These are phyloP conservation scores for Bipolaris oryzae DNA, from an alignment of 2,329 filamentous ascomycete species.

Conservation along the genomic window DNA sequence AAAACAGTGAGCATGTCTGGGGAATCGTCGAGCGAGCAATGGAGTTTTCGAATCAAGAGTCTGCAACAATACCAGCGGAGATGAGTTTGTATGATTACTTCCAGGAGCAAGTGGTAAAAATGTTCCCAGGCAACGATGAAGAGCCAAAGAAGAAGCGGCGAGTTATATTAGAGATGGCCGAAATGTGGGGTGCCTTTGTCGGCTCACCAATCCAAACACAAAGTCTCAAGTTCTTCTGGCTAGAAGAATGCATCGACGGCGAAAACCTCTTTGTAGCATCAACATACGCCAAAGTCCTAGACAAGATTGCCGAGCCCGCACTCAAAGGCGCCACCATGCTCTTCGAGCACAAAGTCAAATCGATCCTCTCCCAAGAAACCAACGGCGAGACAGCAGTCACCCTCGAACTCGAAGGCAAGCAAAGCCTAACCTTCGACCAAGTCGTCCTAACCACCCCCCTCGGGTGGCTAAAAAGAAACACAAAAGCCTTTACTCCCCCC, in stretches of 20 bases:
- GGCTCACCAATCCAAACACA: slow-evolving; percentile 68
- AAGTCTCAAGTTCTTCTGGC: slow-evolving; percentile 77
- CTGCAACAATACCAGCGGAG: slow-evolving; percentile 57
- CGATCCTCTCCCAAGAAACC: slow-evolving; percentile 42
- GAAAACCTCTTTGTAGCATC: slow-evolving; percentile 68
- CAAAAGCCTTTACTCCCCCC: slow-evolving; percentile 62
- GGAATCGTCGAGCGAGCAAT: slow-evolving; percentile 71
- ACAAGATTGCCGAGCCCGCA: slow-evolving; percentile 64
- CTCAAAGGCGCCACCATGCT: slow-evolving; percentile 61
- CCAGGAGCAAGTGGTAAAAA: slow-evolving; percentile 54
- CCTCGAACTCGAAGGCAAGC: slow-evolving; percentile 56
- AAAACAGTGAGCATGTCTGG: slow-evolving; percentile 65
- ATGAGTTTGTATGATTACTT: slow-evolving; percentile 65
- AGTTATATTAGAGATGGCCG: slow-evolving; percentile 60
- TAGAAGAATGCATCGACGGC: slow-evolving; percentile 78
- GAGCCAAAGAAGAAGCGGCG: slow-evolving; percentile 55
- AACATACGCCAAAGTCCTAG: slow-evolving; percentile 66
- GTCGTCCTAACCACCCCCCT: slow-evolving; percentile 71
- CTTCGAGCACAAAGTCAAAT: slow-evolving; percentile 55
- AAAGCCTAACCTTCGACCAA: slow-evolving; percentile 65
- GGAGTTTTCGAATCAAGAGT: slow-evolving; percentile 65
- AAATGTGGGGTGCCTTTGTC: slow-evolving; percentile 74
- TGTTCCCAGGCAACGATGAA: slow-evolving; percentile 46
- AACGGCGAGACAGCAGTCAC: slow-evolving; percentile 28
- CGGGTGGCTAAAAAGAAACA: slow-evolving; percentile 57